Evolutionary conservation across 1,139 yeast genomes (phyloP).

Genomic region (Candida dubliniensis): DNA sequence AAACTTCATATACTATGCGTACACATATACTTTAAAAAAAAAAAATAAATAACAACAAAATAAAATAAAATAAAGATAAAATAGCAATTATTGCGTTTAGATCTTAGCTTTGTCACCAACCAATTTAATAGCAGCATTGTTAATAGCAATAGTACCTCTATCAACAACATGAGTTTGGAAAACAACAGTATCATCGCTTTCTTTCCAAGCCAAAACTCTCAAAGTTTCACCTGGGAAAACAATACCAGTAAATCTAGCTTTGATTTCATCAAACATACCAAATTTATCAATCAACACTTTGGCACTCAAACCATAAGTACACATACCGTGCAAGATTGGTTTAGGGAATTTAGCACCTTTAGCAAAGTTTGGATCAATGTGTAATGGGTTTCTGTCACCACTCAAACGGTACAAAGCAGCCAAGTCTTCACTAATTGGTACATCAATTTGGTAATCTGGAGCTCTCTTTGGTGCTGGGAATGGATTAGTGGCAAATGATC

Average conservation of each 20-base stretch:
- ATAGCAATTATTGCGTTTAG: conserved; percentile 2
- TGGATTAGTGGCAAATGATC: conserved; percentile 59
- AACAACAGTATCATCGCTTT: conserved; percentile 55
- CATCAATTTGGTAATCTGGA: conserved; percentile 68
- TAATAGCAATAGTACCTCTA: conserved; percentile 75
- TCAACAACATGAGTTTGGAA: conserved; percentile 86
- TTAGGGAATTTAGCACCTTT: conserved; percentile 81
- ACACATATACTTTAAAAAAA: neutral
- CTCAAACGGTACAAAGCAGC: conserved; percentile 90
- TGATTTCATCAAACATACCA: conserved; percentile 82
- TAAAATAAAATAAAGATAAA: neutral
- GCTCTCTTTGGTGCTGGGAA: conserved; percentile 63
- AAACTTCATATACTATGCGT: too few relatives aligned
- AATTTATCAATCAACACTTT: conserved; percentile 75
- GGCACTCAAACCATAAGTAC: conserved; percentile 80
- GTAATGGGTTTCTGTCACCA: conserved; percentile 94
- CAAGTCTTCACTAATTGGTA: conserved; percentile 67
- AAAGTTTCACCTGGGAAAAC: conserved; percentile 97
- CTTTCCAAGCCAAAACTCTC: conserved; percentile 82
- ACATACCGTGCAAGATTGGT: conserved; percentile 93
- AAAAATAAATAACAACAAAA: neutral
- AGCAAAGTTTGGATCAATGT: conserved; percentile 90
- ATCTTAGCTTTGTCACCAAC: conserved; percentile 43
- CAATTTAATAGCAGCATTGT: conserved; percentile 85
- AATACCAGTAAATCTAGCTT: conserved; percentile 87